Conservation (phyloP, 2,329 filamentous ascomycete genomes). For the Magnaporthiopsis rhizophila region DNA sequence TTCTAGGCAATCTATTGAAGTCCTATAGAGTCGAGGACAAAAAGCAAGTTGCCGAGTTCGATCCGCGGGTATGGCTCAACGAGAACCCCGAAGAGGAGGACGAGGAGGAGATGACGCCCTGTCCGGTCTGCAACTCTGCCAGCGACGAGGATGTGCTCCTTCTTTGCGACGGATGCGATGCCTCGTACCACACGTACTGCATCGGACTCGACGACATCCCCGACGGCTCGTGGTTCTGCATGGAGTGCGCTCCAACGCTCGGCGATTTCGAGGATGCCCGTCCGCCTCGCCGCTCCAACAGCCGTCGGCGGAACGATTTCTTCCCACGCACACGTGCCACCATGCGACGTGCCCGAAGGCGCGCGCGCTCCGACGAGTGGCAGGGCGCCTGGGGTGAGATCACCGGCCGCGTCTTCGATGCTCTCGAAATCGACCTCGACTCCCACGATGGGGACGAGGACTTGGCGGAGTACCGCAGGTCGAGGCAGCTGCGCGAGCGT, state of each 20-base stretch:
- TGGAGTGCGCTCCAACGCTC: conserved; percentile 60
- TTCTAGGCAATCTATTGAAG: conserved; percentile 44
- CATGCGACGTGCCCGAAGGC: conserved; percentile 47
- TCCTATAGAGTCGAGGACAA: conserved; percentile 67
- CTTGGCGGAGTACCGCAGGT: conserved; percentile 44
- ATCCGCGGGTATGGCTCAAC: conserved; percentile 65
- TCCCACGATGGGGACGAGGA: conserved; percentile 72
- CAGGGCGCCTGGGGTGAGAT: conserved; percentile 73
- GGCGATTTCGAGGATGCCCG: conserved; percentile 24
- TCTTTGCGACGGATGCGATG: conserved; percentile 86
- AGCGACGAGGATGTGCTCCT: conserved; percentile 81
- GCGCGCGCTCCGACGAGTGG: conserved; percentile 74
- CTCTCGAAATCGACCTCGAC: conserved; percentile 69
- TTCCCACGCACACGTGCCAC: conserved; percentile 49
- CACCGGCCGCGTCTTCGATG: conserved; percentile 54
- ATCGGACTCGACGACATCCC: conserved; percentile 74
- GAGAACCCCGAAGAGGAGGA: conserved; percentile 67
- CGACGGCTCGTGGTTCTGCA: conserved; percentile 80
- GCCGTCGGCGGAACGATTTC: conserved; percentile 25
- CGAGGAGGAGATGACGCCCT: conserved; percentile 64
- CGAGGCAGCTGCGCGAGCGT: conserved; percentile 45
- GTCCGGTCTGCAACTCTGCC: conserved; percentile 72
- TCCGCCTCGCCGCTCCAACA: conserved; percentile 5
- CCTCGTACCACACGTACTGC: conserved; percentile 86
- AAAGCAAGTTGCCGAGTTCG: conserved; percentile 84